Evolutionary conservation across 1,284 basidiomycete species (phyloP).

Genomic region (Leccinum subatratum): DNA sequence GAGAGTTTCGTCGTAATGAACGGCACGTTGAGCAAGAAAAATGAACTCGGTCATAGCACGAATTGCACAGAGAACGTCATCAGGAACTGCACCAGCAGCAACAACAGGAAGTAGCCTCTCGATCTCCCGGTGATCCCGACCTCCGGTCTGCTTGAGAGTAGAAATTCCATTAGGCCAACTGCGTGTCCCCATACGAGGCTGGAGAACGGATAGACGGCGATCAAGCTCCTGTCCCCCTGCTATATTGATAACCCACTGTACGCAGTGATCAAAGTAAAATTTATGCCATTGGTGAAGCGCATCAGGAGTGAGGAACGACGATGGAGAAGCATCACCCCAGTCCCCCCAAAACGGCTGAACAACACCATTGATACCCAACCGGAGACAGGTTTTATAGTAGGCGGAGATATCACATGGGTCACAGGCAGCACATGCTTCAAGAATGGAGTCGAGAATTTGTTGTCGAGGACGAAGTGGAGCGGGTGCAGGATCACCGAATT

Average conservation of each 20-base stretch:
- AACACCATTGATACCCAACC: not conserved
- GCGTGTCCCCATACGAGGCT: not conserved
- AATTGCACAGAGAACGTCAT: constrained; percentile 6
- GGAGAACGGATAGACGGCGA: not conserved
- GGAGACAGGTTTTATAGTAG: not conserved
- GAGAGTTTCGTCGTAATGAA: constrained; percentile 6
- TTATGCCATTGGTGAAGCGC: not conserved
- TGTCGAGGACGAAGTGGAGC: not conserved
- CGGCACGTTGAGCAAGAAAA: constrained; percentile 8
- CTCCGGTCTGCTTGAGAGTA: not conserved
- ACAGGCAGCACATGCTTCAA: not conserved
- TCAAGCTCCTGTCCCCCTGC: not conserved
- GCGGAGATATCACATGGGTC: not conserved
- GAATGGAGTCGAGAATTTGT: not conserved
- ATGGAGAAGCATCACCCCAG: not conserved
- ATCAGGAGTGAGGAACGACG: not conserved
- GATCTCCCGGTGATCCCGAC: not conserved
- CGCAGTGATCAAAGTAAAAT: not conserved
- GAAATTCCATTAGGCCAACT: not conserved
- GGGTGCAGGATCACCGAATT: not conserved
- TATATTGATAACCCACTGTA: not conserved
- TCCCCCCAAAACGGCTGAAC: not conserved
- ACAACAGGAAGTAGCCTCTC: not conserved
- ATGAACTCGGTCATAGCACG: constrained; percentile 18
- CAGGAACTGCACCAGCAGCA: not conserved